phyloP scores from a whole-genome alignment of 345 rosid species.

The Arabis alpina region DNA sequence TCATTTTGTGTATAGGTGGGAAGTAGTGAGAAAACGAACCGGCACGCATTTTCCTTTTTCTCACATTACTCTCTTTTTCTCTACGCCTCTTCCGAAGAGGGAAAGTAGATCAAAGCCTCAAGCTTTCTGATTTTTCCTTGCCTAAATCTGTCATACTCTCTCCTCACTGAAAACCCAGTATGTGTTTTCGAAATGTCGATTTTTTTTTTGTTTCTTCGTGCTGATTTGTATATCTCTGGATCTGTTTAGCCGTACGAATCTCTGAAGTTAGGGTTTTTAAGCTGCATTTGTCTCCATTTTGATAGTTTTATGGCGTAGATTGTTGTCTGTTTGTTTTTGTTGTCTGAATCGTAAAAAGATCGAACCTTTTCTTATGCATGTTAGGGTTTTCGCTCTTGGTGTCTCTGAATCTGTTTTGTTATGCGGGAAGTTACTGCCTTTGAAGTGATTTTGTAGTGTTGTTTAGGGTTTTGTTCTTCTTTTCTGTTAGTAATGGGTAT shows the following conservation, averaged over 20 bases:
- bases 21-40: slow-evolving; percentile 8
- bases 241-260: slow-evolving; percentile 4
- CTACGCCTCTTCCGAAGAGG: slow-evolving; percentile 23
- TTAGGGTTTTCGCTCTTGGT: slow-evolving; percentile 34
- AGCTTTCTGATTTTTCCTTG: no score
- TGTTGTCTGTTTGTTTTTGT: neutral
- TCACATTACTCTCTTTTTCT: neutral
- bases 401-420: neutral
- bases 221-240: neutral
- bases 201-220: neutral
- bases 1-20: neutral
- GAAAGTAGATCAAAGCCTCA: neutral
- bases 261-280: neutral
- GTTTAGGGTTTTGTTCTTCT: neutral
- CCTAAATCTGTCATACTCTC: neutral
- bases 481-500: neutral
- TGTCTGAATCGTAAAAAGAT: slow-evolving; percentile 1
- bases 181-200: neutral
- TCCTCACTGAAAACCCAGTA: neutral
- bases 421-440: neutral
- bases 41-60: slow-evolving; percentile 8
- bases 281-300: slow-evolving; percentile 23
- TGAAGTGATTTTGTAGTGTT: neutral
- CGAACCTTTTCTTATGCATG: slow-evolving; percentile 34
- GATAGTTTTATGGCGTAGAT: neutral